Percentiles rank a stretch among this genome's conserved stretches.
phyloP scores from a whole-genome alignment of 2,329 filamentous ascomycete genomes.

The Penicillium rolfsii region DNA sequence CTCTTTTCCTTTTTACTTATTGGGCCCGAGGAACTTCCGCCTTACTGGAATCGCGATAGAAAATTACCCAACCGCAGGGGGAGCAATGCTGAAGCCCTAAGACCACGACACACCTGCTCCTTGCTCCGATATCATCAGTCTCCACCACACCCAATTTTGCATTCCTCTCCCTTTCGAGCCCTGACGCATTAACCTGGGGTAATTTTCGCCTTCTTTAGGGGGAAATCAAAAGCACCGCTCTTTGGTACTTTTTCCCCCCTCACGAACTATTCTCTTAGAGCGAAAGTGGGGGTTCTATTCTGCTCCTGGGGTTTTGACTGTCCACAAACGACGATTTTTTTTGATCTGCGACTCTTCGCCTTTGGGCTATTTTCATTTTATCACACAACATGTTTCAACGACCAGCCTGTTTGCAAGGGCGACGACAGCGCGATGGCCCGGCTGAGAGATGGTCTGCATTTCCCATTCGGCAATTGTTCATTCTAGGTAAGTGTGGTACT shows the following conservation, averaged over 20 bases:
- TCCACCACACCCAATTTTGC: slow-evolving; percentile 29
- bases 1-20: slow-evolving; percentile 11
- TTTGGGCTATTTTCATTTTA: not conserved
- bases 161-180: slow-evolving; percentile 36
- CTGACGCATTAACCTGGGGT: slow-evolving; percentile 32
- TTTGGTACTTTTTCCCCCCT: slow-evolving; percentile 30
- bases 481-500: slow-evolving; percentile 47
- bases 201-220: slow-evolving; percentile 23
- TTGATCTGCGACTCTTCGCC: not conserved
- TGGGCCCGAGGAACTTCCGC: slow-evolving; percentile 19
- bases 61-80: slow-evolving; percentile 30
- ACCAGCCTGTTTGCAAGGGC: slow-evolving; percentile 39
- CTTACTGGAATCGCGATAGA: slow-evolving; percentile 26
- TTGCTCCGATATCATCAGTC: slow-evolving; percentile 29
- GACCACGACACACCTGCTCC: slow-evolving; percentile 20
- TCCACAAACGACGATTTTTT: not conserved
- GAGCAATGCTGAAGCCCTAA: slow-evolving; percentile 36
- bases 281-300: slow-evolving; percentile 21
- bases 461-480: slow-evolving; percentile 60
- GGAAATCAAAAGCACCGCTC: slow-evolving; percentile 33
- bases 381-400: slow-evolving; percentile 36
- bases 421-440: slow-evolving; percentile 29
- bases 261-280: slow-evolving; percentile 23
- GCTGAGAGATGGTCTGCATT: slow-evolving; percentile 51
- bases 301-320: slow-evolving; percentile 2